These are phyloP conservation scores for Fistulinella cinereoalba DNA, from an alignment of 1,284 basidiomycete genomes.

Conservation along the genomic window DNA sequence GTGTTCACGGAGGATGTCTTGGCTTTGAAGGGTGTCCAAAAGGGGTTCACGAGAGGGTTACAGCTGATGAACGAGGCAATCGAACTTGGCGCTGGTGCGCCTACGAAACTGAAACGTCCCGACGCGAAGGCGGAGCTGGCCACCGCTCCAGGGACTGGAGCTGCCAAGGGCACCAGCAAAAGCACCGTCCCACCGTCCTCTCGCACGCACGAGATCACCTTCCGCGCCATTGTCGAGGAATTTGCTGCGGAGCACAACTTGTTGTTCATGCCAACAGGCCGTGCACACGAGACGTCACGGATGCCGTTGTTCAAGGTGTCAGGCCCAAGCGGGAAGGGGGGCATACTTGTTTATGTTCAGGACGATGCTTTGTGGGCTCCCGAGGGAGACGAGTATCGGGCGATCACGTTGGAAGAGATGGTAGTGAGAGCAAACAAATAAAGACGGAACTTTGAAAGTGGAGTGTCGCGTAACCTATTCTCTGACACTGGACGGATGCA, in stretches of 20 bases:
- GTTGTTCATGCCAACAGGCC: constrained; percentile 83
- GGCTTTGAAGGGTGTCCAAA: constrained; percentile 59
- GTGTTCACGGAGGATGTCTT: constrained; percentile 72
- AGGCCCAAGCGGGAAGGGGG: constrained; percentile 78
- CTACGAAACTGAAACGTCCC: constrained; percentile 63
- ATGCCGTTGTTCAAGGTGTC: constrained; percentile 87
- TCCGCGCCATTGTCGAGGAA: constrained; percentile 89
- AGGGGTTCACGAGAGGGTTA: constrained; percentile 82
- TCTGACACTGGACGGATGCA: no score
- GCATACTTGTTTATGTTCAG: constrained; percentile 78
- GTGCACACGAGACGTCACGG: constrained; percentile 76
- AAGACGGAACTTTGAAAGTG: no score
- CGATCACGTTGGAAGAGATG: constrained; percentile 67
- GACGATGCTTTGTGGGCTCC: constrained; percentile 88
- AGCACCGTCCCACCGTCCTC: constrained; percentile 35
- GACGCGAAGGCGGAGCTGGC: constrained; percentile 48
- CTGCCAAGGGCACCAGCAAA: constrained; percentile 16
- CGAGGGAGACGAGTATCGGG: constrained; percentile 54
- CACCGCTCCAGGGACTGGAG: constrained; percentile 20
- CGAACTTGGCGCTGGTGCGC: constrained; percentile 74
- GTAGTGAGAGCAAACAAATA: constrained; percentile 54
- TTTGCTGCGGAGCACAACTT: constrained; percentile 81
- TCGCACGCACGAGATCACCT: constrained; percentile 80
- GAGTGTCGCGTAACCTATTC: no score
- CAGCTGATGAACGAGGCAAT: constrained; percentile 93